Base-by-base conservation (phyloP, 768 basidiomycete genomes). In the Pulveroboletus sp. region DNA sequence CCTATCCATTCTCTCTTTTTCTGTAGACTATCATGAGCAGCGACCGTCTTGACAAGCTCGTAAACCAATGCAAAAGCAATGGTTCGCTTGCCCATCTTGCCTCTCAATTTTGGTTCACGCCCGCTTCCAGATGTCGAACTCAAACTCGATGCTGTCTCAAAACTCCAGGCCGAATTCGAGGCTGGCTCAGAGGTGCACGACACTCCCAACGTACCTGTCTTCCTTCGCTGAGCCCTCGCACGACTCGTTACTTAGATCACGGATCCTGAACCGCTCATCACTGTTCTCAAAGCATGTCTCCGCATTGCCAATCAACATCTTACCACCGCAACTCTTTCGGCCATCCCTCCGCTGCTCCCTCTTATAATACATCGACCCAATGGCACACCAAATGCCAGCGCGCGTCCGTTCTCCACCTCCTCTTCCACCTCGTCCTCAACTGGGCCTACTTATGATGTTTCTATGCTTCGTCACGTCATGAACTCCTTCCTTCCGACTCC, bases 291-390 rank as follows among this genome's bases (percentile, higher is more conserved):
- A 67, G 60, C 82, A 32, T 89, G 83, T 57, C 77, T 94, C 57
- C 81, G 88, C 57, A 83, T 83, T 37, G 77, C 90, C 39, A 91
- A 94, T 69, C 83, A 89, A 61, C 89, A 91, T 59, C 72, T 94
- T 34, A 80, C 84, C 8, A 82, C 81, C 46, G 90, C 91, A 31
- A 84, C 90, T 25, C 72, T 94, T 57, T 76, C 80, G 49, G 81
- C 80, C 27, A 70, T 94, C 32, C 84, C 84, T 14, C 72, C 82
- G 9, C 71, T 87, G 47, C 75, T 89, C 31, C 81, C 82, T 21
- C 74, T 84, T 38, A 73, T 91, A 48, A 68, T 87, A 44, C 67
- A 76, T 23, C 75, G 72, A 4, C 47, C 57, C 65, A 49, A 56
- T 62, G 50, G 57, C 16, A 58, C 66, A 39, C 49, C 59, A 42